Percentiles rank a stretch among this genome's conserved stretches.
Conservation (phyloP, 495 filamentous ascomycete genomes). For the Neurospora sp. region DNA sequence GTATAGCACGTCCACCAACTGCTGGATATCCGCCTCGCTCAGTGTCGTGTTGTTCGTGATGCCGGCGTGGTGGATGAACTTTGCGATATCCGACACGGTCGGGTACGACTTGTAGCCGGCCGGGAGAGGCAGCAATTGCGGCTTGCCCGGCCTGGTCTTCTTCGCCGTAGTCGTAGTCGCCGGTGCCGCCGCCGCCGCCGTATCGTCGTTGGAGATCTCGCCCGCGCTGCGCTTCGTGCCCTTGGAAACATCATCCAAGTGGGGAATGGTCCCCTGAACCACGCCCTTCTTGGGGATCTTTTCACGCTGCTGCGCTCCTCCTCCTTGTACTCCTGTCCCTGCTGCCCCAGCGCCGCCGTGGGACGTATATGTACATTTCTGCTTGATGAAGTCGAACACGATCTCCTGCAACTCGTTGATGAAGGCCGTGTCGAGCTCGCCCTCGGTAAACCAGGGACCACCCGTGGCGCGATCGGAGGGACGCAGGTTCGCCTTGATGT, state of each 20-base stretch:
- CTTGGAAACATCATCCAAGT: slow-evolving; percentile 18
- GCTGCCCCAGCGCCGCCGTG: neutral
- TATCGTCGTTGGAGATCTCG: slow-evolving; percentile 35
- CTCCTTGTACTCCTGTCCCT: slow-evolving; percentile 17
- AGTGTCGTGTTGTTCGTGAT: slow-evolving; percentile 55
- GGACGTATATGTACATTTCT: slow-evolving; percentile 51
- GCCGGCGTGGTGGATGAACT: slow-evolving; percentile 53
- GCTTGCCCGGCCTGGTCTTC: slow-evolving; percentile 7
- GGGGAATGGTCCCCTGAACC: slow-evolving; percentile 24
- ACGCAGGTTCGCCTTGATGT: slow-evolving; percentile 67
- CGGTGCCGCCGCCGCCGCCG: neutral
- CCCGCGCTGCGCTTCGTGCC: slow-evolving; percentile 34
- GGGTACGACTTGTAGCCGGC: slow-evolving; percentile 66
- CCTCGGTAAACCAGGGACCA: slow-evolving; percentile 87
- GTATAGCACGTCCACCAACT: slow-evolving; percentile 73
- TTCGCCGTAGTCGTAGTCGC: slow-evolving; percentile 10
- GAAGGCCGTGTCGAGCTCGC: slow-evolving; percentile 67
- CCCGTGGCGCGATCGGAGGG: slow-evolving; percentile 85
- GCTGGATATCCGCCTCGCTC: slow-evolving; percentile 60
- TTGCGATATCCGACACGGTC: slow-evolving; percentile 60
- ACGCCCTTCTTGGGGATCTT: slow-evolving; percentile 34
- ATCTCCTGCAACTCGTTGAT: slow-evolving; percentile 60
- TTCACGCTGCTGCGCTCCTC: slow-evolving; percentile 10
- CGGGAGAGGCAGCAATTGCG: slow-evolving; percentile 51
- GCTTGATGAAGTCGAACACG: slow-evolving; percentile 60